Evolutionary conservation across 352 stramenopile species (phyloP), one percentile per base, ranked within the genome.

Genomic region (Phytophthora niederhauseri): DNA sequence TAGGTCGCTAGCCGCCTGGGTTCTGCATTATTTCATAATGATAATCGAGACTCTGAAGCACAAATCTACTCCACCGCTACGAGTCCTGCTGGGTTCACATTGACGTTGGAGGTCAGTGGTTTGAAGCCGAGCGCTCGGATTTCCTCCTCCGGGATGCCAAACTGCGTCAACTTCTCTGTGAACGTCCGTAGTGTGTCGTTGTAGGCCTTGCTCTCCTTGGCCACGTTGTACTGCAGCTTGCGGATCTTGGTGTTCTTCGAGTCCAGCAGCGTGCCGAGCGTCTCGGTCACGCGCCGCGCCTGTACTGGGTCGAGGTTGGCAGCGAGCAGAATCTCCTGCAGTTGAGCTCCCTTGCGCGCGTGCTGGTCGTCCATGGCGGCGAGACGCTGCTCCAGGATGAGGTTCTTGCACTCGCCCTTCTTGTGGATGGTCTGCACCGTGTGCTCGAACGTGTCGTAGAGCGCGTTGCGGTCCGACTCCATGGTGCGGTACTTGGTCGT

Each of bases 401-500:
- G 75, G 76, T 97, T 98, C 63, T 96, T 93, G 75, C 94, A 96
- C 68, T 98, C 92, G 34, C 87, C 81, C 54, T 97, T 96, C 70
- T 94, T 91, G 76, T 97, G 90, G 19, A 98, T 87, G 15, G 84
- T 94, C 63, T 91, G 78, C 15, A 98, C 85, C 0, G 90, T 89
- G 51, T 94, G 79, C 70, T 98, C 91, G 58, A 98, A 98, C 1
- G 80, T 91, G 73, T 97, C 87, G 73, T 98, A 97, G 6, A 98
- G 77, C 38, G 87, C 75, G 54, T 98, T 95, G 34, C 91, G 80
- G 64, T 98, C 89, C 22, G 77, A 86, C 65, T 98, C 87, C 59
- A 92, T 77, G 31, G 72, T 72, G 30, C 85, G 82, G 73, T 97
- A 97, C 36, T 80, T 82, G 31, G 75, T 69, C 31, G 91, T 81